phyloP scores from a whole-genome alignment of 106 monocot genomes.

The Platanthera guangdongensis region DNA sequence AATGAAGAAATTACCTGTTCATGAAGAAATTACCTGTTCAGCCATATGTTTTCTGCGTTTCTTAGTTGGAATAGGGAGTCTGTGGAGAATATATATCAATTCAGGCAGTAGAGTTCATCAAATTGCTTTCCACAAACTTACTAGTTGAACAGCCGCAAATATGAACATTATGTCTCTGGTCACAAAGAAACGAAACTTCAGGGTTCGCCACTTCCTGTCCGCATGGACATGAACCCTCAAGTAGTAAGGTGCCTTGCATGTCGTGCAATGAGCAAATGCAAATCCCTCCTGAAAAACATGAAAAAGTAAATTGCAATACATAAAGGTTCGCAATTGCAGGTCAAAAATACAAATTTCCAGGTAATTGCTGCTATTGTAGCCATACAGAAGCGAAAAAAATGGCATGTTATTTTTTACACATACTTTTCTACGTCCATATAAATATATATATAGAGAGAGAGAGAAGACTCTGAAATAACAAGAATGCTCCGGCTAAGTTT shows the following conservation, averaged over 20 bases:
- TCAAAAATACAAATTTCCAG: not conserved
- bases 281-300: constrained; percentile 73
- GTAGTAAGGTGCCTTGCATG: constrained; percentile 95
- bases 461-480: too few relatives aligned
- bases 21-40: not conserved
- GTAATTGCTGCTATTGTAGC: not conserved
- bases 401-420: too few relatives aligned
- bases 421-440: too few relatives aligned
- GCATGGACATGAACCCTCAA: constrained; percentile 79
- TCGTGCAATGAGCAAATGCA: constrained; percentile 98
- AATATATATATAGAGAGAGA: too few relatives aligned
- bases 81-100: not conserved
- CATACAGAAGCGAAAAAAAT: not conserved
- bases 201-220: constrained; percentile 90
- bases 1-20: constrained; percentile 70
- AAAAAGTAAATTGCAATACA: not conserved
- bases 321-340: too few relatives aligned
- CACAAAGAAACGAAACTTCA: constrained; percentile 94
- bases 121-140: constrained; percentile 29
- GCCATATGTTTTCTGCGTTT: not conserved
- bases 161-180: constrained; percentile 88
- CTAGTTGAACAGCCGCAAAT: constrained; percentile 73
- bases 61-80: not conserved
- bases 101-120: not conserved
- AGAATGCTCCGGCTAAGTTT: too few relatives aligned